Conservation (phyloP, 2,329 filamentous ascomycete species). For the Ophiostoma angusticollis region DNA sequence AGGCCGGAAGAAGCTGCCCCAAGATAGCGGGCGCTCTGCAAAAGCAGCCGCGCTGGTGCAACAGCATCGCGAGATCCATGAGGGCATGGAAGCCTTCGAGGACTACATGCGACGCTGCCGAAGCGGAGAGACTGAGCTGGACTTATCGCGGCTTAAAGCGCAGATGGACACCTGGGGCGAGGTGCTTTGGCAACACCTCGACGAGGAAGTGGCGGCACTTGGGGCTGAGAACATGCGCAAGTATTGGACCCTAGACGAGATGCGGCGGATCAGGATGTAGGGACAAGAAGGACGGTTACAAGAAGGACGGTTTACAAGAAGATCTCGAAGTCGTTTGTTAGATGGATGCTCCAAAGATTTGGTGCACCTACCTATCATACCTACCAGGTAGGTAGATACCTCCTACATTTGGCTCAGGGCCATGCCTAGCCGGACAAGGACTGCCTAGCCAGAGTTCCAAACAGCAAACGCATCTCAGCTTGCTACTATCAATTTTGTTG, state of each 20-base stretch:
- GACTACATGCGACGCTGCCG: conserved; percentile 52
- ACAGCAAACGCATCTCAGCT: too few species aligned
- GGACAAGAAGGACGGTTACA: background rate
- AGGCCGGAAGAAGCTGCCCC: conserved; percentile 13
- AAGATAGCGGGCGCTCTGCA: conserved; percentile 5
- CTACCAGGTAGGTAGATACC: too few species aligned
- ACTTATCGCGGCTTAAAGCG: conserved; percentile 46
- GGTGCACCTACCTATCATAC: too few species aligned
- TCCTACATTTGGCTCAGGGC: too few species aligned
- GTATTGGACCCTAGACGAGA: conserved; percentile 69
- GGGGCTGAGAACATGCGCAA: conserved; percentile 78
- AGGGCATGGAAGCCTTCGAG: conserved; percentile 55
- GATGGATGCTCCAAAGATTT: too few species aligned
- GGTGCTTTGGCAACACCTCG: conserved; percentile 71
- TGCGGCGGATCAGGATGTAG: conserved; percentile 44
- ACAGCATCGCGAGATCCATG: conserved; percentile 71
- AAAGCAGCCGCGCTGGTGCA: conserved; percentile 49
- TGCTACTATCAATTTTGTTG: conserved; percentile 1
- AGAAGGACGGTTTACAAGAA: too few species aligned
- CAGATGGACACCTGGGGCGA: conserved; percentile 68
- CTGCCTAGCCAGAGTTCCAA: too few species aligned
- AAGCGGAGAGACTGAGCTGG: conserved; percentile 47
- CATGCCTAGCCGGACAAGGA: too few species aligned
- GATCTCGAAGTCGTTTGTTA: too few species aligned
- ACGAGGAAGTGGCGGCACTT: conserved; percentile 68